Percentiles rank a stretch among this genome's conserved stretches.
phyloP scores from a whole-genome alignment of 768 basidiomycete species.

The Macrolepiota fuliginosa region DNA sequence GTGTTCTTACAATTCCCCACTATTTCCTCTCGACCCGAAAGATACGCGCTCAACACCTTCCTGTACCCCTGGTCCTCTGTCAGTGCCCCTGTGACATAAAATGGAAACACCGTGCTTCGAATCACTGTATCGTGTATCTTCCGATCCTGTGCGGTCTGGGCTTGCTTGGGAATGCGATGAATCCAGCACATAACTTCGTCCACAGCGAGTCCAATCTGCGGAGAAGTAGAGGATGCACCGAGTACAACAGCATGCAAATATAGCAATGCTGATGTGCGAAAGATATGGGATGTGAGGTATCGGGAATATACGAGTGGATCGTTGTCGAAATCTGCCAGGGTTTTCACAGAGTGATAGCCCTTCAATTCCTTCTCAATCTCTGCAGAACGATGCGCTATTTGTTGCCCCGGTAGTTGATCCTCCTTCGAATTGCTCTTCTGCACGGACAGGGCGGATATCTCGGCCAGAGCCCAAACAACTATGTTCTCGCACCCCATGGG shows the following conservation, averaged over 20 bases:
- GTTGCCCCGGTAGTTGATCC: conserved; percentile 55
- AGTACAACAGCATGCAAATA: conserved; percentile 79
- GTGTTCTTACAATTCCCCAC: conserved; percentile 67
- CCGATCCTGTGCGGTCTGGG: conserved; percentile 18
- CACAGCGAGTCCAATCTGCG: conserved; percentile 57
- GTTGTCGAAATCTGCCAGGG: conserved; percentile 18
- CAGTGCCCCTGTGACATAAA: conserved; percentile 71
- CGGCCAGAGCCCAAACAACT: conserved; percentile 76
- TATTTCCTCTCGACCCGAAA: conserved; percentile 46
- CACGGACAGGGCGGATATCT: conserved; percentile 59
- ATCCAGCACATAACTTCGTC: conserved; percentile 52
- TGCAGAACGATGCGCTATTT: conserved; percentile 52
- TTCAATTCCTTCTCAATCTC: conserved; percentile 47
- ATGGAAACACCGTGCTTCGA: conserved; percentile 75
- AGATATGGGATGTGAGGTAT: conserved; percentile 52
- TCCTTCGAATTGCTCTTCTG: conserved; percentile 57
- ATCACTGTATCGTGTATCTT: conserved; percentile 53
- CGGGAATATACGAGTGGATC: conserved; percentile 33
- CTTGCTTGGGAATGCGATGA: conserved; percentile 29
- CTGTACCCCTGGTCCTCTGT: conserved; percentile 49
- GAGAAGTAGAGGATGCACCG: conserved; percentile 63
- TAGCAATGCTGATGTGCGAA: conserved; percentile 70
- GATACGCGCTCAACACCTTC: conserved; percentile 37
- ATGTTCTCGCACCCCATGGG: conserved; percentile 85
- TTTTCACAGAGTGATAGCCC: conserved; percentile 16